Evolutionary conservation across 495 filamentous ascomycete genomes (phyloP).

Genomic region (Daldinia loculata): DNA sequence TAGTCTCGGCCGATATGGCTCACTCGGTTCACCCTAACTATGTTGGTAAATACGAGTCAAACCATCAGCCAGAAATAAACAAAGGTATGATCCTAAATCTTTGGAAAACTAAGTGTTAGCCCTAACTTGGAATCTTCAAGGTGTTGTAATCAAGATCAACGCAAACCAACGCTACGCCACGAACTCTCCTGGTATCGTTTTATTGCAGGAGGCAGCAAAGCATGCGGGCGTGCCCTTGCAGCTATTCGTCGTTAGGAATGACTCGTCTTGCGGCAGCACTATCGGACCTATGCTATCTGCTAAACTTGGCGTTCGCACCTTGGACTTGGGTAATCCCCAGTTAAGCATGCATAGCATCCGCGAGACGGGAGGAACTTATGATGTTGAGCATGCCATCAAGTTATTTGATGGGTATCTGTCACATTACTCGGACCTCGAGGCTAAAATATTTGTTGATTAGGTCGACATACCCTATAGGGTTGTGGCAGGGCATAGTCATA

Average conservation of each 20-base stretch:
- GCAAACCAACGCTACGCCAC: constrained; percentile 96
- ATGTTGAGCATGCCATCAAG: constrained; percentile 86
- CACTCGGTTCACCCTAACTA: constrained; percentile 97
- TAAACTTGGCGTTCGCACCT: constrained; percentile 80
- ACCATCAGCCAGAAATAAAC: constrained; percentile 94
- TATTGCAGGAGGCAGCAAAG: constrained; percentile 86
- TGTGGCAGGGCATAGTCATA: too few relatives aligned
- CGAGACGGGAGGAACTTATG: constrained; percentile 86
- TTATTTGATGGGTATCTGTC: constrained; percentile 90
- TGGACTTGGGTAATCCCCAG: constrained; percentile 96
- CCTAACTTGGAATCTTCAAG: constrained; percentile 46
- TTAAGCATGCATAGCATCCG: constrained; percentile 96
- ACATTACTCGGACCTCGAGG: constrained; percentile 79
- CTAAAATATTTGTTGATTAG: constrained; percentile 81
- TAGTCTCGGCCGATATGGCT: constrained; percentile 97
- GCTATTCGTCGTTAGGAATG: constrained; percentile 95
- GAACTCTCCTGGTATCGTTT: constrained; percentile 92
- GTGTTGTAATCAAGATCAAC: constrained; percentile 96
- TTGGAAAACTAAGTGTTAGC: not conserved
- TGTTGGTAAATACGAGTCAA: constrained; percentile 84
- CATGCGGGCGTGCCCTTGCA: constrained; percentile 80
- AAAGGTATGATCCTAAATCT: constrained; percentile 52
- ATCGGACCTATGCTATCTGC: constrained; percentile 96
- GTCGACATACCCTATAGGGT: not conserved
- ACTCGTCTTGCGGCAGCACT: constrained; percentile 91